Base-by-base conservation (phyloP, 2,329 filamentous ascomycete species). In the Xenosphaeropsis pyriputrescens region DNA sequence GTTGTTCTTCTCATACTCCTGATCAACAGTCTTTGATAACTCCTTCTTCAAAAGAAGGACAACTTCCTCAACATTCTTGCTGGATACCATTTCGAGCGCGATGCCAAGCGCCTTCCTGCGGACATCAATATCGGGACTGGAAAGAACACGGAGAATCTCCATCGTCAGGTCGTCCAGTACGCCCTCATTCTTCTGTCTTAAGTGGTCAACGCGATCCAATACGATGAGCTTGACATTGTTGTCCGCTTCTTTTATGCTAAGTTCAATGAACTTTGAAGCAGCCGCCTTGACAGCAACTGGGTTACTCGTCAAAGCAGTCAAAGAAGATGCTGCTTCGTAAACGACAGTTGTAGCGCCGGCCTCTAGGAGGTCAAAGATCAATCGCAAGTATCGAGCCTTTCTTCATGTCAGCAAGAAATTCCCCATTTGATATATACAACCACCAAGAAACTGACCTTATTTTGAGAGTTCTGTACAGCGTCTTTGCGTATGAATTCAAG, bases 171-270 rank as follows among this genome's bases (percentile, higher is more conserved):
- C 91, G 54, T 96, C 88, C 41, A 98, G 62, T 15, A 96, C 77
- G 37, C 88, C 88, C 54, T 91, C 84, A 49, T 94, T 93, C 60
- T 85, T 85, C 56, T 80, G 78, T 49, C 88, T 74, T 44, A 95
- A 61, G 51, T 89, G 79, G 51, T 94, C 82, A 29, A 98, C 91
- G 34, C 89, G 81, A 54, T 96, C 91, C 32, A 98, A 70, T 15
- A 98, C 91, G 49, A 98, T 98, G 34, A 98, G 77, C 65, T 98
- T 98, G 46, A 98, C 91, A 55, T 98, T 98, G 67, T 98, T 98
- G 59, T 98, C 91, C 1, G 91, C 80, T 61, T 96, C 91, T 63
- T 93, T 94, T 57, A 98, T 95, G 56, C 83, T 86, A 7, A 98
- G 69, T 59, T 98, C 91, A 46, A 96, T 94, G 57, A 98, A 91